Evolutionary conservation across 495 filamentous ascomycete species (phyloP), one percentile per base, ranked within the genome.

Genomic region (Penicillium pancosmium): DNA sequence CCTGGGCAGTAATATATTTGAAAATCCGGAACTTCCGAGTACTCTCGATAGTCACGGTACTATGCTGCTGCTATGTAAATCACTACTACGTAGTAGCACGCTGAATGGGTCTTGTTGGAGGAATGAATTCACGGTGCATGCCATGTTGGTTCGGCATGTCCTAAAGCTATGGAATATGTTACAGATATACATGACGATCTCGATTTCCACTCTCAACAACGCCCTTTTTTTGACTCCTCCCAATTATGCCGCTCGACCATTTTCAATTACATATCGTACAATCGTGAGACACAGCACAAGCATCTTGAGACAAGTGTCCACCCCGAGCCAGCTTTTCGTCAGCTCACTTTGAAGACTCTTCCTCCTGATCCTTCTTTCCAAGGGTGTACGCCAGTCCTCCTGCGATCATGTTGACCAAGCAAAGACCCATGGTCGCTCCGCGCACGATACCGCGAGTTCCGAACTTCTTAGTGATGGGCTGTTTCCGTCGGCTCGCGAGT

Each of bases 351-450:
- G 3, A 51, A 8, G 27, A 33, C 44, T 55, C 81, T 74, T 73
- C 80, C 63, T 87, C 83, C 40, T 71, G 65, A 60, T 77, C 81
- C 63, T 66, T 80, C 73, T 77, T 86, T 59, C 75, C 89, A 75
- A 80, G 78, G 1, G 81, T 84, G 75, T 94, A 97, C 7, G 85
- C 85, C 63, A 87, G 73, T 1, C 88, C 87, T 12, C 90, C 86
- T 46, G 86, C 84, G 16, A 90, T 74, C 50, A 88, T 70, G 74
- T 97, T 97, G 27, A 78, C 78, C 10, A 77, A 73, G 50, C 86
- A 89, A 34, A 94, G 64, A 21, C 82, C 89, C 79, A 96, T 81
- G 25, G 91, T 90, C 35, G 80, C 70, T 34, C 88, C 86, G 52
- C 91, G 81, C 46, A 93, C 82, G 38, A 87, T 71, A 2, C 92